Evolutionary conservation across 2,329 filamentous ascomycete species (phyloP).

Genomic region (Fusarium sambucinum): DNA sequence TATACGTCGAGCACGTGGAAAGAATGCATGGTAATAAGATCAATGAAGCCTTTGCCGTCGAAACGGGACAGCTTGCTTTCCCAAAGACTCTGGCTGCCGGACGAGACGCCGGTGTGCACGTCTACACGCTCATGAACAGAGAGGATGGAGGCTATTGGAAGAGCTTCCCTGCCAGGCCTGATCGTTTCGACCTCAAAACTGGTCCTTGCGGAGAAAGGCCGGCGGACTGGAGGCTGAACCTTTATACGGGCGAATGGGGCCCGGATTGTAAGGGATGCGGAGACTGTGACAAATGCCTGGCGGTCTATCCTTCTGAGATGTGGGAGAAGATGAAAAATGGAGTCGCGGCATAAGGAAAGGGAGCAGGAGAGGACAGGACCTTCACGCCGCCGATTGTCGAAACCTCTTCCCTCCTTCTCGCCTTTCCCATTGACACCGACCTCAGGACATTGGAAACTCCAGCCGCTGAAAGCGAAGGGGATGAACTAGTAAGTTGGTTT

Average conservation of each 20-base stretch:
- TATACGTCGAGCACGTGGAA: slow-evolving; percentile 31
- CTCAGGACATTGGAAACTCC: too few species aligned
- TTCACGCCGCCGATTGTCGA: too few species aligned
- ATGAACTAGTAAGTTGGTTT: too few species aligned
- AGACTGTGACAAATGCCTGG: slow-evolving; percentile 24
- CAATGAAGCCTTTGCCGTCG: too few species aligned
- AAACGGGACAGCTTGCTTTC: background rate
- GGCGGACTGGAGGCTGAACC: slow-evolving; percentile 10
- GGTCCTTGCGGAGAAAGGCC: slow-evolving; percentile 26
- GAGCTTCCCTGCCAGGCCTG: slow-evolving; percentile 27
- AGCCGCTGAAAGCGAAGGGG: too few species aligned
- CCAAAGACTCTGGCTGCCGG: slow-evolving; percentile 21
- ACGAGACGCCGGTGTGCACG: slow-evolving; percentile 8
- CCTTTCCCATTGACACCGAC: too few species aligned
- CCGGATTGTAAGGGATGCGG: slow-evolving; percentile 31
- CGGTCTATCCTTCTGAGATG: slow-evolving; percentile 29
- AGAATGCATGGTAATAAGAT: too few species aligned
- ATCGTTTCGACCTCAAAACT: slow-evolving; percentile 34
- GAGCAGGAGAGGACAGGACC: too few species aligned
- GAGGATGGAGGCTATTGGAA: slow-evolving; percentile 29
- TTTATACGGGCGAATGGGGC: slow-evolving; percentile 24
- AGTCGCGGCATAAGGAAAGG: too few species aligned
- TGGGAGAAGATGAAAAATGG: slow-evolving; percentile 13
- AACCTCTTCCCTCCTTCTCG: too few species aligned
- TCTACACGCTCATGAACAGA: slow-evolving; percentile 28